A percentile compares a stretch with the other conserved stretches of the same genome.
phyloP scores from a whole-genome alignment of 805 yeast genomes.

The Lipomyces sp. region DNA sequence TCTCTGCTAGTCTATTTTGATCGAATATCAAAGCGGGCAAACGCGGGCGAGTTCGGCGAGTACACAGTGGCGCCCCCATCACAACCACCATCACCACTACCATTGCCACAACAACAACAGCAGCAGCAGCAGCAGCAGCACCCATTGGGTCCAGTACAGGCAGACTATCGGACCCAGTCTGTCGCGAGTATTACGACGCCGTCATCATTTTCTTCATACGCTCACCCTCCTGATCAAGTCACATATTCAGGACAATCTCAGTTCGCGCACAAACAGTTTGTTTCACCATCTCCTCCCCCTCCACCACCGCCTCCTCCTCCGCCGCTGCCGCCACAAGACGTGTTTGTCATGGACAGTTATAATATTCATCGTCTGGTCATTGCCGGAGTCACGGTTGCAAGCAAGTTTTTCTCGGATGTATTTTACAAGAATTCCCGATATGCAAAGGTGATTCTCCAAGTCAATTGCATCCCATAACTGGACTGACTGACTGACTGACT shows the following conservation, averaged over 20 bases:
- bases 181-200: constrained; percentile 5
- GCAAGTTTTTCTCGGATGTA: constrained; percentile 92
- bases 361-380: constrained; percentile 93
- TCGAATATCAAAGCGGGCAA: constrained; percentile 84
- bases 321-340: constrained; percentile 43
- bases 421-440: constrained; percentile 93
- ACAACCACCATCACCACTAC: constrained; percentile 1
- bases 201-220: constrained; percentile 15
- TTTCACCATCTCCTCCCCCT: constrained; percentile 36
- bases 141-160: background rate
- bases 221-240: constrained; percentile 7
- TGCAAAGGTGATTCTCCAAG: constrained; percentile 58
- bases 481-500: background rate
- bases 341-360: constrained; percentile 94
- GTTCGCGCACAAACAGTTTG: constrained; percentile 21
- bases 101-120: background rate
- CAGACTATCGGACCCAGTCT: background rate
- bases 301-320: constrained; percentile 51
- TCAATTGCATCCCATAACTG: background rate
- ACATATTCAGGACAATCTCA: constrained; percentile 17
- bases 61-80: constrained; percentile 2
- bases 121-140: background rate
- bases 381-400: constrained; percentile 92
- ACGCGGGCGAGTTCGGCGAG: constrained; percentile 43
- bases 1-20: constrained; percentile 92